These are phyloP conservation scores for Lolium multiflorum DNA, from an alignment of 176 grass and related monocot species.

Conservation along the genomic window DNA sequence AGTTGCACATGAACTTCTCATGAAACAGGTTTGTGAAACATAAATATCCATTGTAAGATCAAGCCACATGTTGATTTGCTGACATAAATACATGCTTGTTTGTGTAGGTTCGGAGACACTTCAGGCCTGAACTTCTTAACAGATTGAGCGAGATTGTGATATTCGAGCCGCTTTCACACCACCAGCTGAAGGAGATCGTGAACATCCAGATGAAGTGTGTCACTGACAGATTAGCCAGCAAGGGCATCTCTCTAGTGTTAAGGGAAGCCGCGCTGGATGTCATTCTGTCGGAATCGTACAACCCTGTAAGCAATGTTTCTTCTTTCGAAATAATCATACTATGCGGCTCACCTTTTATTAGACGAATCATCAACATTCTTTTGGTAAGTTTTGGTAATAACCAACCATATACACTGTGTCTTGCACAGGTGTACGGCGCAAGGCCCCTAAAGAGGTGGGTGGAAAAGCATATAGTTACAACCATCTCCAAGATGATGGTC, in stretches of 20 bases:
- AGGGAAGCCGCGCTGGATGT: slow-evolving; percentile 58
- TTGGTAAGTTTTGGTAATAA: too few relatives aligned
- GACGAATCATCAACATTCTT: too few relatives aligned
- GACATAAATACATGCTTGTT: background rate
- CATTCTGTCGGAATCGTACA: slow-evolving; percentile 41
- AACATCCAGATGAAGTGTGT: slow-evolving; percentile 61
- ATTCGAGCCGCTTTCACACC: slow-evolving; percentile 44
- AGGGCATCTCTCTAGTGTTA: slow-evolving; percentile 50
- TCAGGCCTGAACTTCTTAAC: slow-evolving; percentile 55
- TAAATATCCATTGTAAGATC: background rate
- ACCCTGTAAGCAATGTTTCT: background rate
- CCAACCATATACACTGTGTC: background rate
- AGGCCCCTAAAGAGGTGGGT: slow-evolving; percentile 16
- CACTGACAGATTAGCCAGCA: slow-evolving; percentile 44
- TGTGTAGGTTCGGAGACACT: slow-evolving; percentile 46
- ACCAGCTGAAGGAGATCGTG: slow-evolving; percentile 43
- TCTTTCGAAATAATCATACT: background rate
- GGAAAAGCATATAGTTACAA: background rate
- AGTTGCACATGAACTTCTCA: slow-evolving; percentile 30
- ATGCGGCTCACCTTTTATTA: background rate
- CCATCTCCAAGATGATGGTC: background rate
- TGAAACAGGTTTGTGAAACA: slow-evolving; percentile 36
- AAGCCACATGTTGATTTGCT: background rate
- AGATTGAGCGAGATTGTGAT: slow-evolving; percentile 52
- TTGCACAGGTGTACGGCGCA: background rate